These are phyloP conservation scores for Polysphondylium violaceum DNA, from an alignment of 78 protist species.

Conservation along the genomic window DNA sequence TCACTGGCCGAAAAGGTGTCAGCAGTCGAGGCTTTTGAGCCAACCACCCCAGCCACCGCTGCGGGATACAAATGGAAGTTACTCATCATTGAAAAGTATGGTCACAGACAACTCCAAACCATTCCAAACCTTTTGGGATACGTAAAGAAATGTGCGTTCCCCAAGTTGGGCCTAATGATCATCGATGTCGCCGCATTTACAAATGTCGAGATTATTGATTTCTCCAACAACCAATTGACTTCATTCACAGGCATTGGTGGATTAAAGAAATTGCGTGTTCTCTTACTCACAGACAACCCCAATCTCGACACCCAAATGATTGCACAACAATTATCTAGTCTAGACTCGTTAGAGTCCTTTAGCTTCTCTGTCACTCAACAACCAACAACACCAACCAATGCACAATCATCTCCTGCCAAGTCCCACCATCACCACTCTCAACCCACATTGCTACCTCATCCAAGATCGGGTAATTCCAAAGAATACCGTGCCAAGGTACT, in stretches of 20 bases:
- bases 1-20: constrained; percentile 29
- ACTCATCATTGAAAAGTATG: constrained; percentile 70
- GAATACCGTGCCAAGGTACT: constrained; percentile 48
- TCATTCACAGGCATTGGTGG: constrained; percentile 19
- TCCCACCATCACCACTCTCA: no score
- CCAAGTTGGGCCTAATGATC: background rate
- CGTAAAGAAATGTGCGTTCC: constrained; percentile 16
- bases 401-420: background rate
- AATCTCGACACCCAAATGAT: constrained; percentile 2
- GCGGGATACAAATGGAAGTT: constrained; percentile 13
- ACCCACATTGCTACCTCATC: no score
- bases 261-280: background rate
- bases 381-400: background rate
- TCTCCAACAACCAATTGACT: constrained; percentile 30
- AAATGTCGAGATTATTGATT: constrained; percentile 44
- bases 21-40: constrained; percentile 15
- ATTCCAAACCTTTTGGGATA: constrained; percentile 45
- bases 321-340: constrained; percentile 9
- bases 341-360: constrained; percentile 34
- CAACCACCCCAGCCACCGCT: background rate
- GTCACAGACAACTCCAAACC: constrained; percentile 78
- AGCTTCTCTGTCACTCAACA: constrained; percentile 22
- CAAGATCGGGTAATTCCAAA: background rate
- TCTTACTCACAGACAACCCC: constrained; percentile 69
- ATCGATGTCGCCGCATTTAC: constrained; percentile 27